phyloP scores from a whole-genome alignment of 495 filamentous ascomycete genomes.

The Podospora pseudoanserina region DNA sequence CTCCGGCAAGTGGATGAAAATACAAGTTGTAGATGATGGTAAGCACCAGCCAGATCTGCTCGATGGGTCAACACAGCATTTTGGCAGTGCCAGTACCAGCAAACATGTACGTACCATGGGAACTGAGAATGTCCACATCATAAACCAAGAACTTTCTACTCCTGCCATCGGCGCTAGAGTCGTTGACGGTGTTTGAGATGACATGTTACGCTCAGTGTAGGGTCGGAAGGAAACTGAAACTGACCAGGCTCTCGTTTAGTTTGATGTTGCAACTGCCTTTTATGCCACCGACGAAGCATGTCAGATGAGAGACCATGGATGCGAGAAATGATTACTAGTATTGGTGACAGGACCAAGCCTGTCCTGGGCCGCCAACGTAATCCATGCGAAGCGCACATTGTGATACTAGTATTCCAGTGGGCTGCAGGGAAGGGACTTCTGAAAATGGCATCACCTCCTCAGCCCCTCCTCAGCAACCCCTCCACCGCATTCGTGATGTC shows the following conservation, averaged over 20 bases:
- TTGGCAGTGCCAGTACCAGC: too few species aligned
- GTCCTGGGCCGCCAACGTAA: neutral
- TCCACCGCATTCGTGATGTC: constrained; percentile 30
- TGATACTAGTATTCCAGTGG: neutral
- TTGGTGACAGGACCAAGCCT: neutral
- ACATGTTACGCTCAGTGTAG: too few species aligned
- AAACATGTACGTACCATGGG: neutral
- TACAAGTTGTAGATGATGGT: constrained; percentile 4
- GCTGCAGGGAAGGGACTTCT: too few species aligned
- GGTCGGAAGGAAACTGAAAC: too few species aligned
- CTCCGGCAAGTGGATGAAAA: constrained; percentile 4
- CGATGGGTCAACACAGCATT: neutral
- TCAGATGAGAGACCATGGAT: neutral
- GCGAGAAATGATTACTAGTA: neutral
- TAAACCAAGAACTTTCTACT: neutral
- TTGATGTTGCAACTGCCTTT: too few species aligned
- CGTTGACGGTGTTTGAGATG: too few species aligned
- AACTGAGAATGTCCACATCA: neutral
- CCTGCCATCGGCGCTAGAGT: neutral
- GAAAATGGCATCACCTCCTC: too few species aligned
- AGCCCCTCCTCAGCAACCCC: constrained; percentile 13
- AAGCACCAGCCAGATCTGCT: neutral
- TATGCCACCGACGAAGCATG: neutral
- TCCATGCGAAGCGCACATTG: neutral
- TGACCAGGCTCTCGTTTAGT: neutral